A percentile compares a stretch with the other conserved stretches of the same genome.
Conservation (phyloP, 1,139 yeast genomes). For the Pichia sp. region DNA sequence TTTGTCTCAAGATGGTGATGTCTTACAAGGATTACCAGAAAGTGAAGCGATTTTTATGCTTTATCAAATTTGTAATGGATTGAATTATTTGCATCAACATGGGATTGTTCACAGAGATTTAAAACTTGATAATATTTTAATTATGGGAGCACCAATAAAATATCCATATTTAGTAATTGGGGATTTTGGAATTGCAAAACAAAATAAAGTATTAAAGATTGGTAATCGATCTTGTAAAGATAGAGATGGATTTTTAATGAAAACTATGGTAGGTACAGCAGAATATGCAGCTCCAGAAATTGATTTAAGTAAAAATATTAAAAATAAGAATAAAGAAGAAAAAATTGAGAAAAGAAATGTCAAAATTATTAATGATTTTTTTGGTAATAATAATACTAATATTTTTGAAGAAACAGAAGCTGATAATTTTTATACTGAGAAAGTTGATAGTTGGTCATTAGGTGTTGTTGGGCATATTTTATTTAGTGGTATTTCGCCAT, state of each 20-base stretch:
- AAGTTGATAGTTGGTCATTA: slow-evolving; percentile 65
- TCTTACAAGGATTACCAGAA: slow-evolving; percentile 42
- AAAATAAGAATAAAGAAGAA: background rate
- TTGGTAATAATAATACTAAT: background rate
- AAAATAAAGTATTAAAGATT: slow-evolving; percentile 12
- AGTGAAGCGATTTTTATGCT: slow-evolving; percentile 48
- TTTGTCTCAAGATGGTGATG: slow-evolving; percentile 38
- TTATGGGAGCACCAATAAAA: slow-evolving; percentile 48
- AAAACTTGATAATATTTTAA: slow-evolving; percentile 56
- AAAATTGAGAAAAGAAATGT: background rate
- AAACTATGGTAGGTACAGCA: slow-evolving; percentile 58
- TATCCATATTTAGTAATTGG: slow-evolving; percentile 49
- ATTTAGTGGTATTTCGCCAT: slow-evolving; percentile 56
- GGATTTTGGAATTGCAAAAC: slow-evolving; percentile 63
- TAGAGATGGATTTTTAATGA: slow-evolving; percentile 33
- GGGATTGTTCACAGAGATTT: slow-evolving; percentile 52
- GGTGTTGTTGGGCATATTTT: slow-evolving; percentile 55
- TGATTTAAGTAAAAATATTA: slow-evolving; percentile 29
- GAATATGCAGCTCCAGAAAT: slow-evolving; percentile 69
- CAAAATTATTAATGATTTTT: slow-evolving; percentile 3
- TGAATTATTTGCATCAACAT: slow-evolving; percentile 44
- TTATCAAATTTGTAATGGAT: slow-evolving; percentile 49
- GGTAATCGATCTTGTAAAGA: background rate
- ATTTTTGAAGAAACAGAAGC: slow-evolving; percentile 6
- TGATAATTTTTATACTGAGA: slow-evolving; percentile 42